Evolutionary conservation across 1,284 basidiomycete species (phyloP), one percentile per base, ranked within the genome.

Genomic region (Sphaerobolus stellatus): DNA sequence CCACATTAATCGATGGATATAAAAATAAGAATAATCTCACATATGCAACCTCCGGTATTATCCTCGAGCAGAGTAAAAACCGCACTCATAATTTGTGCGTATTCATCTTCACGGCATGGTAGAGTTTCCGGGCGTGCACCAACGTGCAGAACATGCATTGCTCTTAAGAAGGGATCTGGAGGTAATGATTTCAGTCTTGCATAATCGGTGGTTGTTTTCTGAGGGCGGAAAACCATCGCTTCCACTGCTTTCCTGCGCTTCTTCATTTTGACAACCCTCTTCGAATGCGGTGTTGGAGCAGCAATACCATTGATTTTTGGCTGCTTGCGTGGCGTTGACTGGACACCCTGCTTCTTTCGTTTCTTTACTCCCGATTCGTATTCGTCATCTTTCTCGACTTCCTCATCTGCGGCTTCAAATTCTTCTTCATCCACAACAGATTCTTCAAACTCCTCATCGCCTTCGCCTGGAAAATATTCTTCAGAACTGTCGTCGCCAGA

Each of bases 21-120:
- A 9, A 38, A 53, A 29, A 41, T 46, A 33, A 33, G 2, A 31
- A 56, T 44, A 18, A 22, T 79, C 93, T 67, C 67, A 94, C 96
- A 99, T 48, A 99, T 77, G 73, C 97, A 99, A 5, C 93, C 94
- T 0, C 97, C 96, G 33, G 89, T 92, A 0, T 94, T 93, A 61
- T 94, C 91, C 58, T 97, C 92, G 2, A 99, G 76, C 13, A 97
- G 77, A 61, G 94, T 90, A 56, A 90, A 87, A 4, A 98, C 87
- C 43, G 84, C 83, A 20, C 82, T 75, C 63, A 96, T 69, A 34
- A 98, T 86, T 50, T 84, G 80, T 25, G 79, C 78, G 67, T 91
- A 97, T 71, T 98, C 94, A 40, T 87, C 84, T 56, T 95, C 92
- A 48, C 97, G 77, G 70, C 96, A 98, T 1, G 94, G 94, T 40